Evolutionary conservation across 208 protist genomes (phyloP), one percentile per base, ranked within the genome.

Genomic region (Herpetomonas muscarum): DNA sequence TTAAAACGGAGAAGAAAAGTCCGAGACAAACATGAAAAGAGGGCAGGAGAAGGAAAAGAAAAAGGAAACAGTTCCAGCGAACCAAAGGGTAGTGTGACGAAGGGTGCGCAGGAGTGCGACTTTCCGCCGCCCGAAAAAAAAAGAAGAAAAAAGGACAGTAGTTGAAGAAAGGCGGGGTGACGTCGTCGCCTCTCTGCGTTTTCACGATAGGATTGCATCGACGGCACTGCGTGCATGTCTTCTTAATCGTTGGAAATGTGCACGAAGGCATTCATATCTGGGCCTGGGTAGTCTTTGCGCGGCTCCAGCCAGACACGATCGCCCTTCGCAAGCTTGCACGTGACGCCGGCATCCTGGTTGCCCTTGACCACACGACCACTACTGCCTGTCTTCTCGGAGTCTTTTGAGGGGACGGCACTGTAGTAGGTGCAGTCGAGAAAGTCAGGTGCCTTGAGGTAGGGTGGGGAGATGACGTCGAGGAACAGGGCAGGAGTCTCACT

Each of bases 381-480:
- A n/a, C n/a, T n/a, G n/a, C n/a, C n/a, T n/a, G n/a, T n/a, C n/a
- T n/a, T n/a, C n/a, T n/a, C n/a, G n/a, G n/a, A n/a, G 9, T 41
- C 22, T 25, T 12, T 57, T 52, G 3, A 64, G 61, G 6, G 24
- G n/a, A n/a, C n/a, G n/a, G n/a, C n/a, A n/a, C n/a, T 53, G 57
- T 76, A 92, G 64, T 87, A 92, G 9, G 66, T 74, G 53, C 85
- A 92, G 0, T 66, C 25, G 25, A 79, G 70, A 49, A 81, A 56
- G 24, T 70, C 19, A 3, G 78, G 76, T 15, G 60, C 34, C 12
- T 39, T 59, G 32, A 83, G 55, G 62, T 92, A 92, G 1, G 85
- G 79, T 9, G 81, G 85, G 0, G 85, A 44, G 26, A 87, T 89
- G 45, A 90, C 73, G 57, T 92, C 79, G 12, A 92, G 52, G 37